Evolutionary conservation across 345 rosid genomes (phyloP).

Genomic region (Acer campestre): DNA sequence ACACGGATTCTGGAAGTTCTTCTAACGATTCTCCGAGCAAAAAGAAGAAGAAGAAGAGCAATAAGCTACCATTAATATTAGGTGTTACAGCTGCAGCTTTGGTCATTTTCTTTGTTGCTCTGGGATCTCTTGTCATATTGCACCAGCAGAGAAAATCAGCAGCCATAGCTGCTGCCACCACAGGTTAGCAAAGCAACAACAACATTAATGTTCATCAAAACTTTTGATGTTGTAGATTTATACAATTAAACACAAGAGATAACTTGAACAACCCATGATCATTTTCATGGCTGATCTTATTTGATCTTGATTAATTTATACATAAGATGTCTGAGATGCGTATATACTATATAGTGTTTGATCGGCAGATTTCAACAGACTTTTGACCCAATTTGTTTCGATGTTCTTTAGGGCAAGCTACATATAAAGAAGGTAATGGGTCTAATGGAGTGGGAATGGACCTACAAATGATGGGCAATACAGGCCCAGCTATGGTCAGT

Average conservation of each 20-base stretch:
- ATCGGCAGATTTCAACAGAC: too few relatives aligned
- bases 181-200: neutral
- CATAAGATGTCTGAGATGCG: too few relatives aligned
- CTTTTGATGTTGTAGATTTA: too few relatives aligned
- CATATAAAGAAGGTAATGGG: neutral
- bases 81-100: neutral
- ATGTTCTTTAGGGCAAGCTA: neutral
- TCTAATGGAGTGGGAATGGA: neutral
- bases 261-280: too few relatives aligned
- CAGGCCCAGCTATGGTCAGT: neutral
- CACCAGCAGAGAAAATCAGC: conserved; percentile 4
- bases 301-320: too few relatives aligned
- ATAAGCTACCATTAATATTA: neutral
- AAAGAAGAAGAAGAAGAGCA: neutral
- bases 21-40: neutral
- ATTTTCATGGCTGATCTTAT: too few relatives aligned
- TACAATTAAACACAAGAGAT: too few relatives aligned
- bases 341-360: too few relatives aligned
- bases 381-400: too few relatives aligned
- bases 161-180: neutral
- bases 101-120: neutral
- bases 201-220: too few relatives aligned
- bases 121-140: neutral
- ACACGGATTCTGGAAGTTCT: neutral
- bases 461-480: neutral